These are phyloP conservation scores for Fusarium sp. DNA, from an alignment of 2,329 filamentous ascomycete genomes.

Conservation along the genomic window DNA sequence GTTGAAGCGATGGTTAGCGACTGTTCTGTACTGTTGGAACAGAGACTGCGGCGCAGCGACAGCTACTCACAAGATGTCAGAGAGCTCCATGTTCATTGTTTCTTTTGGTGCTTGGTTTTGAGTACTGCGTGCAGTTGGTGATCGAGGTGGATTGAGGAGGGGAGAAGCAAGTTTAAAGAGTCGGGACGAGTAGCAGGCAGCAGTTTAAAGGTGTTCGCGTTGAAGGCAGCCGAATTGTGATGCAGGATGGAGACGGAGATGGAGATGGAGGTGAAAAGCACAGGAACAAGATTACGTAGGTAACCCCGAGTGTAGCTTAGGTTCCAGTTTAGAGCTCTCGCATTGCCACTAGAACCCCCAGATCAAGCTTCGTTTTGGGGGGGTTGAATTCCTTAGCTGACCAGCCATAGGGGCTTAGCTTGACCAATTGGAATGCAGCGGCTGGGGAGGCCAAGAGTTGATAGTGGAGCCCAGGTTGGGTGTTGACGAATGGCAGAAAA, in stretches of 20 bases:
- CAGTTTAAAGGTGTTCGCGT: slow-evolving; percentile 37
- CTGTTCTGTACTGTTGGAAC: slow-evolving; percentile 26
- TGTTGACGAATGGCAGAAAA: slow-evolving; percentile 39
- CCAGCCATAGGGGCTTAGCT: slow-evolving; percentile 15
- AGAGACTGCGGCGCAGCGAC: background rate
- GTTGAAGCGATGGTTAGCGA: slow-evolving; percentile 53
- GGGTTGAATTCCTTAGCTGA: slow-evolving; percentile 12
- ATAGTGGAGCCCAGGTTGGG: slow-evolving; percentile 2
- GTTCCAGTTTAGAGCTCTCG: slow-evolving; percentile 3
- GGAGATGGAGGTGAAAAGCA: slow-evolving; percentile 44
- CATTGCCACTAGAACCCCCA: slow-evolving; percentile 8
- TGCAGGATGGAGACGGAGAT: slow-evolving; percentile 37
- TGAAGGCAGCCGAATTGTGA: slow-evolving; percentile 37
- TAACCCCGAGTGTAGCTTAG: slow-evolving; percentile 25
- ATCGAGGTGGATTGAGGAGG: slow-evolving; percentile 8
- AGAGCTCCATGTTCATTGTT: slow-evolving; percentile 80
- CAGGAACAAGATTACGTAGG: slow-evolving; percentile 41
- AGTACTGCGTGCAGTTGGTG: slow-evolving; percentile 25
- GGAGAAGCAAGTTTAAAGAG: slow-evolving; percentile 17
- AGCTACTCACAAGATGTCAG: slow-evolving; percentile 83
- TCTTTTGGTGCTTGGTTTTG: slow-evolving; percentile 2
- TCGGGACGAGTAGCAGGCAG: slow-evolving; percentile 40
- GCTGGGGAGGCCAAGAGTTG: slow-evolving; percentile 5
- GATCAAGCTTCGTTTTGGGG: slow-evolving; percentile 24
- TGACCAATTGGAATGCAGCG: slow-evolving; percentile 11